Conservation (phyloP, 1,284 basidiomycete species). For the Ceratobasidium sp. region DNA sequence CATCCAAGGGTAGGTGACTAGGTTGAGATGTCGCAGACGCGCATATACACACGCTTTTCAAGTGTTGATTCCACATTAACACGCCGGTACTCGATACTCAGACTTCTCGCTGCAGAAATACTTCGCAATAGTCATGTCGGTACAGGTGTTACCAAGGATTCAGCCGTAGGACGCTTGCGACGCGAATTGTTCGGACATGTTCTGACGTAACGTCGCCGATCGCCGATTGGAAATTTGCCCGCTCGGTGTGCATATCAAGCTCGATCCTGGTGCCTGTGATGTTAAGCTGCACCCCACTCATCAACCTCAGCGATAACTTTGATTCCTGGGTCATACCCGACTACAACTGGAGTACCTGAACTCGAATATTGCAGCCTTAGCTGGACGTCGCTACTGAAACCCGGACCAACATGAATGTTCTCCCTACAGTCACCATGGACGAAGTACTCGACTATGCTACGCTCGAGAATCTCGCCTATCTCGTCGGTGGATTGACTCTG, state of each 20-base stretch:
- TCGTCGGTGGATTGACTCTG: not conserved
- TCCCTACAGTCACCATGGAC: slow-evolving; percentile 25
- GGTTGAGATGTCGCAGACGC: no score
- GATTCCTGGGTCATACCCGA: not conserved
- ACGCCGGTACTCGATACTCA: no score
- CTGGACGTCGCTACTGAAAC: not conserved
- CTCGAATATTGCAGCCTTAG: not conserved
- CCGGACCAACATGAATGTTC: not conserved
- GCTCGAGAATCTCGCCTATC: slow-evolving; percentile 5
- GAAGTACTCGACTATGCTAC: slow-evolving; percentile 15
- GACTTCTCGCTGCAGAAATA: no score
- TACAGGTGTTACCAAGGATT: no score
- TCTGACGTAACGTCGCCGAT: slow-evolving; percentile 9
- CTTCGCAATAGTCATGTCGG: no score
- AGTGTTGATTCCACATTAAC: no score
- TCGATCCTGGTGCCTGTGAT: not conserved
- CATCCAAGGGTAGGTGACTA: no score
- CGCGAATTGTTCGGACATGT: not conserved
- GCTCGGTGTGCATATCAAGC: not conserved
- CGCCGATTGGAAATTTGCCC: slow-evolving; percentile 15
- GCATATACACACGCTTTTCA: no score
- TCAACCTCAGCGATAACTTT: not conserved
- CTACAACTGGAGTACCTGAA: not conserved
- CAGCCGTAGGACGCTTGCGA: not conserved
- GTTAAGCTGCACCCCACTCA: not conserved